phyloP scores from a whole-genome alignment of 305 asterid genomes.

The Fraxinus nigra region DNA sequence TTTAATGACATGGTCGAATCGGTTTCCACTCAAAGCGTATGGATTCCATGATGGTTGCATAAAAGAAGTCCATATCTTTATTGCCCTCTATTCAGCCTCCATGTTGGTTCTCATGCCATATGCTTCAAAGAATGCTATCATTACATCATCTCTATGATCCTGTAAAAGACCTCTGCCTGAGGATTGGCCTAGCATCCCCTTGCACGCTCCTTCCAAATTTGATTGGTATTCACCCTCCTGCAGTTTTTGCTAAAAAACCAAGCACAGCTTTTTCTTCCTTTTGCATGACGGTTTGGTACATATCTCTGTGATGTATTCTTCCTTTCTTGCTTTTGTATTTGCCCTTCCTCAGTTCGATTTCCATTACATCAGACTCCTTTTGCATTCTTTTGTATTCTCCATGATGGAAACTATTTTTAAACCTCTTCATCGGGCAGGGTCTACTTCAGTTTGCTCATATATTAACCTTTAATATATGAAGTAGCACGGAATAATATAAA shows the following conservation, averaged over 20 bases:
- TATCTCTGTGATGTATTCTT: background rate
- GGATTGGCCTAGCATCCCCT: background rate
- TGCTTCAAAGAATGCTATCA: background rate
- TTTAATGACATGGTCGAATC: background rate
- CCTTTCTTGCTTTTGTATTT: background rate
- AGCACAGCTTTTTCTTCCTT: background rate
- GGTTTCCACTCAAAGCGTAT: background rate
- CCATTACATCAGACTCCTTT: background rate
- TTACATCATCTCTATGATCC: background rate
- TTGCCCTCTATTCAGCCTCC: background rate
- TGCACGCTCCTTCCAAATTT: background rate
- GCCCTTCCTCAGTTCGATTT: background rate
- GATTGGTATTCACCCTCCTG: background rate
- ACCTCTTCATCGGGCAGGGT: background rate
- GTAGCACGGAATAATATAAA: background rate
- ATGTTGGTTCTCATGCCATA: background rate
- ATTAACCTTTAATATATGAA: background rate
- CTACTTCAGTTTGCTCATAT: background rate
- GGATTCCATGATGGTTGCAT: background rate
- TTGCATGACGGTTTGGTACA: background rate
- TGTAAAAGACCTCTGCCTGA: background rate
- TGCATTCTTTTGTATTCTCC: background rate
- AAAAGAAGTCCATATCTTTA: background rate
- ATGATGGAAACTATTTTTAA: background rate
- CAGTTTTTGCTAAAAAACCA: background rate